These are phyloP conservation scores for Marasmius sp. DNA, from an alignment of 1,284 basidiomycete genomes.

Conservation along the genomic window DNA sequence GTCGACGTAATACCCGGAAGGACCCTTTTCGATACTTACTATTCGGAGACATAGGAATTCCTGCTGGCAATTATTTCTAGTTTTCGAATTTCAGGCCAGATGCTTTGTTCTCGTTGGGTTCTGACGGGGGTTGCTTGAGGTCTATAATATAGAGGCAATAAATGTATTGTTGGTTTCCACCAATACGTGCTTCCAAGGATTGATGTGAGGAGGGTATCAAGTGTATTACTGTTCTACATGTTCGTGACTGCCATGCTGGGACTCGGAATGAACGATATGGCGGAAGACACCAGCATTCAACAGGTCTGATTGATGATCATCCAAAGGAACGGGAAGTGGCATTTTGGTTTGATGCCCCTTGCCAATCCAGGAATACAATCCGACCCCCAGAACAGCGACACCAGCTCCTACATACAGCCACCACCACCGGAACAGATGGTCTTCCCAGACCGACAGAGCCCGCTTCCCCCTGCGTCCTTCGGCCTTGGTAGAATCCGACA, in stretches of 20 bases:
- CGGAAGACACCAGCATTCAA: slow-evolving; percentile 6
- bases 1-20: not conserved
- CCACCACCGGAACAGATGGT: slow-evolving; percentile 10
- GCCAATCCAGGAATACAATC: slow-evolving; percentile 5
- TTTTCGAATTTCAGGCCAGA: not conserved
- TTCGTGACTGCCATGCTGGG: not conserved
- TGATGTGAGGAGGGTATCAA: too few relatives aligned
- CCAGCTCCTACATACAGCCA: slow-evolving; percentile 5
- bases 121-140: not conserved
- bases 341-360: not conserved
- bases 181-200: too few relatives aligned
- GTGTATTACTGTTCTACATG: not conserved
- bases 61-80: not conserved
- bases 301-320: not conserved
- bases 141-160: too few relatives aligned
- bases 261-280: not conserved
- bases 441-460: not conserved
- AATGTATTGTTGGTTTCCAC: too few relatives aligned
- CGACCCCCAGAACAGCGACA: slow-evolving; percentile 5
- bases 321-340: not conserved
- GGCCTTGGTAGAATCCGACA: slow-evolving; percentile 12
- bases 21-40: not conserved
- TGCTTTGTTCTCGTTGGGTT: not conserved
- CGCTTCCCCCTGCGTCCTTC: not conserved
- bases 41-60: not conserved